Conservation (phyloP, 257 asterid genomes). For the Handroanthus guayacan region DNA sequence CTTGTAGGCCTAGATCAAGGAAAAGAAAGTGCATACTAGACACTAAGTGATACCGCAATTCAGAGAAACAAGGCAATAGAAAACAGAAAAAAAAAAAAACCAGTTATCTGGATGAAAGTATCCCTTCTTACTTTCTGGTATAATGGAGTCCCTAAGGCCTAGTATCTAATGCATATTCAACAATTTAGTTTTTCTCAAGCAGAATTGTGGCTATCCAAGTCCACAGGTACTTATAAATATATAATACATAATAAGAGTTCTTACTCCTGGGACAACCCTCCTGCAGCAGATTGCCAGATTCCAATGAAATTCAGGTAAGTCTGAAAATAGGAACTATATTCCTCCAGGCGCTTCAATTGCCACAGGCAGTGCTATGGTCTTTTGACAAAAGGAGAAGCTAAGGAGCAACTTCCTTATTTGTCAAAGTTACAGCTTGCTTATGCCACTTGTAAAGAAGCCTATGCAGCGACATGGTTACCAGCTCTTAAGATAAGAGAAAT, state of each 20-base stretch:
- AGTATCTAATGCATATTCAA: not conserved
- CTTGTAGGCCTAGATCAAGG: not conserved
- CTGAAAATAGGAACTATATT: not conserved
- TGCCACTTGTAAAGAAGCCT: not conserved
- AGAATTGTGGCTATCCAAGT: not conserved
- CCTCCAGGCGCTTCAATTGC: not conserved
- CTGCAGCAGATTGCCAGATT: not conserved
- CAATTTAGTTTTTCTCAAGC: not conserved
- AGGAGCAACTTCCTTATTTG: not conserved
- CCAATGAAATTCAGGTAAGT: not conserved
- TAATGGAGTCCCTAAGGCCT: not conserved
- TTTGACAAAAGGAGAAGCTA: constrained; percentile 1
- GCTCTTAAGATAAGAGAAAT: not conserved
- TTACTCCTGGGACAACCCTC: constrained; percentile 5
- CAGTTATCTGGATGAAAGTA: not conserved
- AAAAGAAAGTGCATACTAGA: not conserved
- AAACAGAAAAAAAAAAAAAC: not conserved
- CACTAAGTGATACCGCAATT: not conserved
- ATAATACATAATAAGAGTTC: not conserved
- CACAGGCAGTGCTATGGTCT: not conserved
- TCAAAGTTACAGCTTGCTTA: not conserved
- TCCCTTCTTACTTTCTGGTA: not conserved
- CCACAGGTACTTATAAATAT: not conserved
- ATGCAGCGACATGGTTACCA: not conserved
- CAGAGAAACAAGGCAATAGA: not conserved